Base-by-base conservation (phyloP, 129 eudicot species). In the Deinandra increscens region DNA sequence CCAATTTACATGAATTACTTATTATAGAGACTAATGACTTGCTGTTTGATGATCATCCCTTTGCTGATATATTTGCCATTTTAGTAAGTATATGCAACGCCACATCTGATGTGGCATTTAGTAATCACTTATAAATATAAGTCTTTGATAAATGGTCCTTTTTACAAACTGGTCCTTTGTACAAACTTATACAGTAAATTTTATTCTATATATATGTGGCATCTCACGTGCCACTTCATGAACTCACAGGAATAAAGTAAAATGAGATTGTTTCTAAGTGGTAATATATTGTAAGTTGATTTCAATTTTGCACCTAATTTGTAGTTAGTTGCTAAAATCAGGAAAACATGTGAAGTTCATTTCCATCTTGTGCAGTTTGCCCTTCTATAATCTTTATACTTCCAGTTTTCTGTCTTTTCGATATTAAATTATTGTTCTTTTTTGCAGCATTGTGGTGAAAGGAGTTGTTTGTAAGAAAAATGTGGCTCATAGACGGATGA, bases 391-490 rank as follows among this genome's bases (percentile, higher is more conserved):
- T n/a, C n/a, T n/a, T n/a, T n/a, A 50, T 53, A 31, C 60, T 49
- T n/a, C 12, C 69, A 45, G 9, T 63, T 50, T 75, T 39, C 23
- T 50, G 46, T 69, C 54, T 73, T 72, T 46, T 33, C 37, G 67
- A 34, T 51, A 63, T 38, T 34, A 13, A 41, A 39, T 60, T 69
- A 22, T 39, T 81, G n/a, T 51, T 23, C 50, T 77, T 59, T 59
- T 4, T 72, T 36, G 33, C 34, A 94, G 99, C 60, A 44, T 82
- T 73, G 93, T 94, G 64, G 78, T 94, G 61, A 89, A 81, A 84
- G 99, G 99, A 68, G 84, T 94, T 80, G 99, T 89, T 70, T 94
- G 95, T 75, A 94, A 94, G 87, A 94, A 94, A 79, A 94, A 94
- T 69, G 97, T 94, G 79, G 99, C 97, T 78, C 95, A 94, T 78